Conservation (phyloP, 2,329 filamentous ascomycete genomes). For the Colletotrichum sp. region DNA sequence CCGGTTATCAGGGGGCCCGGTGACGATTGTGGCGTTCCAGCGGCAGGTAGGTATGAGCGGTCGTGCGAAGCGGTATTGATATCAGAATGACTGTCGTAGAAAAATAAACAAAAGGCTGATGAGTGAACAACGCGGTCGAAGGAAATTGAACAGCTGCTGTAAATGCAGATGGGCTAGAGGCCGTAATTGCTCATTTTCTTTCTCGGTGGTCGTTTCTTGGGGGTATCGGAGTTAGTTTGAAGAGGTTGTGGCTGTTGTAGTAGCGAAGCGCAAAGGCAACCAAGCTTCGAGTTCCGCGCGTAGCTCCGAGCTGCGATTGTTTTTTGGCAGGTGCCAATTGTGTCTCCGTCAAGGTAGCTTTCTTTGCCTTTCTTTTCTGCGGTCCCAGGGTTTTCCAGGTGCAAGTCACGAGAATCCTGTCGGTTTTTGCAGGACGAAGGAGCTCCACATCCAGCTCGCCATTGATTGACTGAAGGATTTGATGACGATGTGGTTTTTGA, state of each 20-base stretch:
- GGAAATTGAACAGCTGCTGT: not conserved
- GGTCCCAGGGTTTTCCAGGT: not conserved
- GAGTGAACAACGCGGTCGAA: not conserved
- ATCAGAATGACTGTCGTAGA: not conserved
- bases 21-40: constrained; percentile 6
- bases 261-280: not conserved
- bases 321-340: not conserved
- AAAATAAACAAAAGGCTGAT: constrained; percentile 4
- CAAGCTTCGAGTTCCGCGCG: not conserved
- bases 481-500: not conserved
- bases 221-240: not conserved
- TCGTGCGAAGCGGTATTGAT: not conserved
- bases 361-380: not conserved
- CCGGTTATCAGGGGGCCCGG: not conserved
- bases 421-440: constrained; percentile 15
- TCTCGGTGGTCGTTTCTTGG: not conserved
- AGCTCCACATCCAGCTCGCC: constrained; percentile 19
- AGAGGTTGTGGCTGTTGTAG: not conserved
- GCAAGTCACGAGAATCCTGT: constrained; percentile 18
- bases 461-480: constrained; percentile 5
- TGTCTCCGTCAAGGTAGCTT: not conserved
- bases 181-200: not conserved
- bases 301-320: not conserved
- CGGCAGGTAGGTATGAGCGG: not conserved
- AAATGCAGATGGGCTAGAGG: constrained; percentile 1